Base-by-base conservation (phyloP, 2,329 filamentous ascomycete species). In the Trichoderma sp. region DNA sequence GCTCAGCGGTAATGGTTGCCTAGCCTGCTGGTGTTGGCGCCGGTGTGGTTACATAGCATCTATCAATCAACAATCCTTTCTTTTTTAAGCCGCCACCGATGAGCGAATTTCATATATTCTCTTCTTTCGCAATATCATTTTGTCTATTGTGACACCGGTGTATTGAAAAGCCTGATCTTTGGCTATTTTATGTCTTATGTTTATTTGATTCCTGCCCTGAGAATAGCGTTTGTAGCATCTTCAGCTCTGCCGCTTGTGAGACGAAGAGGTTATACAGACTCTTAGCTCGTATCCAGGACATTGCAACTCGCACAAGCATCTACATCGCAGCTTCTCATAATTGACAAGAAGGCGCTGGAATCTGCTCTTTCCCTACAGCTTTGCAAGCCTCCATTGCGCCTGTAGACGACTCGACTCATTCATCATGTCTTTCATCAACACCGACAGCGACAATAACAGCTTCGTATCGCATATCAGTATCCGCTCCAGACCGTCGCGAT, bases 361-460 rank as follows among this genome's bases (percentile, higher is more conserved):
- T 21, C 52, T 40, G 55, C 24, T 66, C 63, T 59, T 66, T 27
- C 55, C 55, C 7, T n/a, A 16, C 37, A 4, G 4, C 35, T 58
- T 33, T 66, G 35, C 27, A 2, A 19, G 40, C 16, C 14, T 43
- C 19, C 5, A 14, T 14, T 27, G 13, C 19, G 37, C 47, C 29
- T 13, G 21, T 19, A 52, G 5, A 31, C 24, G 33, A 35, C 33
- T 40, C 14, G 6, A 21, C 21, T 29, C 57, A 19, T 24, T 29
- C 40, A 16, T 29, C 27, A 66, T 66, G 63, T 66, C 63, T 4
- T 66, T 66, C 13, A 8, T 66, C 63, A 58, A 66, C 55, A 66
- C 19, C n/a, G 63, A 58, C 40, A 66, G 56, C 47, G 65, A 68
- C 47, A 68, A 40, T 33, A 55, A 53, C 65, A 68, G 56, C 65